Conservation (phyloP, 2,329 filamentous ascomycete species). For the Nothomitra cinnamomea region DNA sequence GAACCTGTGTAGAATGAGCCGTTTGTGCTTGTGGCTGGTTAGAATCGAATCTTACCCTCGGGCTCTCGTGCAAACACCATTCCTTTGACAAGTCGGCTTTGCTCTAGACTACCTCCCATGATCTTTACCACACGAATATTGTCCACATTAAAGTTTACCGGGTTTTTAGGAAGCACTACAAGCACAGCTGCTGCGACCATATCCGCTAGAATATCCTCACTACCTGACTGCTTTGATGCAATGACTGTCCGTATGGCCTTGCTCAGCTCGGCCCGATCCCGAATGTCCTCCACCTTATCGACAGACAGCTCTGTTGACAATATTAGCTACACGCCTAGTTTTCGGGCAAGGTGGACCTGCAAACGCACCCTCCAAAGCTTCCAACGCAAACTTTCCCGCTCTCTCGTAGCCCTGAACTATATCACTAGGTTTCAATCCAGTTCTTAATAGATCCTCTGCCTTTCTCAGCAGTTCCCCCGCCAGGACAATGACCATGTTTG, state of each 20-base stretch:
- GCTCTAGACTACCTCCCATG: constrained; percentile 89
- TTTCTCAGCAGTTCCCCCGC: constrained; percentile 93
- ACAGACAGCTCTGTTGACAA: constrained; percentile 54
- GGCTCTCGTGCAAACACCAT: constrained; percentile 98
- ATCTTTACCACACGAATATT: constrained; percentile 99
- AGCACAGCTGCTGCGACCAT: constrained; percentile 75
- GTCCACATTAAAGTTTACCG: constrained; percentile 93
- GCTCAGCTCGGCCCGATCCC: constrained; percentile 65
- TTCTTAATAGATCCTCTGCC: constrained; percentile 86
- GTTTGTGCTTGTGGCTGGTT: not conserved
- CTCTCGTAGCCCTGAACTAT: constrained; percentile 93
- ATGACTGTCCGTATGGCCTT: constrained; percentile 94
- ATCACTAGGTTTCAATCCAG: constrained; percentile 97
- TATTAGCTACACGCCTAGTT: constrained; percentile 7
- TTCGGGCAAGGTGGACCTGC: not conserved
- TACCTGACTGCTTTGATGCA: constrained; percentile 90
- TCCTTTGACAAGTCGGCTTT: constrained; percentile 86
- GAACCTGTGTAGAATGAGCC: constrained; percentile 18
- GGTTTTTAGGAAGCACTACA: constrained; percentile 87
- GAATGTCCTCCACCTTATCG: constrained; percentile 76
- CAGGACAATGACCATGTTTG: constrained; percentile 90
- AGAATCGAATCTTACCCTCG: constrained; percentile 38
- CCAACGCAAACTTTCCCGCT: constrained; percentile 75
- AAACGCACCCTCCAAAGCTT: constrained; percentile 52
- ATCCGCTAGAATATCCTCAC: constrained; percentile 70